Base-by-base conservation (phyloP, 2,329 filamentous ascomycete species). In the Paecilomyces fulvus region DNA sequence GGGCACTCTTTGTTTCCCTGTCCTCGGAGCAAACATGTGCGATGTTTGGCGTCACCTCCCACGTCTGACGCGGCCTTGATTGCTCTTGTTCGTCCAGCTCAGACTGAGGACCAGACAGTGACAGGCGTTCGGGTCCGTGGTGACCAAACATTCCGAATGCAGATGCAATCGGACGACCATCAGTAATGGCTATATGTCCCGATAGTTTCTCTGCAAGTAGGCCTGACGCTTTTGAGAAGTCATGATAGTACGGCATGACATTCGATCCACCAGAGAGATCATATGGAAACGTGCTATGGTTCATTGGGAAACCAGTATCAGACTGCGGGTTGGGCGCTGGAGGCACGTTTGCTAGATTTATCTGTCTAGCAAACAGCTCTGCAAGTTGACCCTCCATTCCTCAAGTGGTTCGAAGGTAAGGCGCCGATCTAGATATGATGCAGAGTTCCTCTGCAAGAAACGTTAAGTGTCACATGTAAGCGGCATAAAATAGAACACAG, bases 331-430 rank as follows among this genome's bases (percentile, higher is more conserved):
- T 21, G 10, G 23, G 17, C 3, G n/a, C 17, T 11, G 20, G 7
- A 30, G 20, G 17, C 23, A 9, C 12, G 25, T 54, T 49, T n/a
- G n/a, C 33, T n/a, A 49, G 21, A 54, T 12, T 88, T 73, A 95
- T 81, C 69, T 89, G 88, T 63, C 84, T 84, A 53, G 87, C 81
- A 72, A 96, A 91, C 65, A 95, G 84, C 58, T 82, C 78, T n/a
- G 87, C 82, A 33, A 96, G 86, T 64, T 95, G 91, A 61, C 95
- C 89, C 69, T 92, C 85, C 65, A 85, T 81, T 72, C 14, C n/a
- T 43, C 1, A 6, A 1, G 37, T 43, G 14, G 7, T 17, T 17
- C 37, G n/a, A 43, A 17, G 37, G 9, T 43, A 43, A 43, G 17
- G 5, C 17, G 4, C 37, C n/a, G n/a, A 20, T 6, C 14, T 7